Base-by-base conservation (phyloP, 2,329 filamentous ascomycete species). In the Monilinia vaccinii-corymbosi region DNA sequence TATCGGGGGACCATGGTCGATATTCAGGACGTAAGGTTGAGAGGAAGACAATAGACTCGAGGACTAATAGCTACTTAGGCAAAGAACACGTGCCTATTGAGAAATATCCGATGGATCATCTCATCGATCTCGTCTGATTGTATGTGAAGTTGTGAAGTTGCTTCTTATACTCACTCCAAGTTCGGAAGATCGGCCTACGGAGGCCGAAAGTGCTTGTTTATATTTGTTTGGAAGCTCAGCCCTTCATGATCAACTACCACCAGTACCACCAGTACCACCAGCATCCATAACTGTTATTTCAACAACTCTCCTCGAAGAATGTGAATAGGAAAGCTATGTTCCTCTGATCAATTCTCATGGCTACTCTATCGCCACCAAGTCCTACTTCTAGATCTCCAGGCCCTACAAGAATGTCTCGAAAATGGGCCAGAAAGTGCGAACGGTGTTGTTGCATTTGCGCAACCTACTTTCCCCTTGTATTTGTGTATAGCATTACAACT, bases 401-500 rank as follows among this genome's bases (percentile, higher is more conserved):
- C 48, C 71, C 71, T 61, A 71, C 66, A 63, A 77, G 71, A 65
- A 84, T 84, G 79, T 74, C 78, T 71, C 81, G 81, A 68, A 66
- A 64, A 64, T 88, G 83, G 78, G 86, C 83, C 52, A 81, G 88
- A 65, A 83, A 81, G 72, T 79, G 89, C 69, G 92, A 97, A 79
- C 87, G 91, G 53, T 86, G 83, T 70, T 97, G 91, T 79, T 97
- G 92, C 76, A 77, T 80, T 47, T 82, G 85, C 62, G 80, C 88
- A 57, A 89, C 84, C 31, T 96, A 91, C 73, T 89, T 96, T 67
- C 93, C 93, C n/a, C 79, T 97, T 21, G 78, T 78, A 32, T 96
- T 97, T 71, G 89, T 97, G 61, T 97, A 96, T 71, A 82, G 87
- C 60, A 74, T 97, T 66, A 93, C 91, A n/a, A 88, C 88, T 13